Percentiles rank a stretch among this genome's conserved stretches.
These are phyloP conservation scores for Dothistroma septosporum DNA, from an alignment of 2,329 filamentous ascomycete genomes.

Conservation along the genomic window DNA sequence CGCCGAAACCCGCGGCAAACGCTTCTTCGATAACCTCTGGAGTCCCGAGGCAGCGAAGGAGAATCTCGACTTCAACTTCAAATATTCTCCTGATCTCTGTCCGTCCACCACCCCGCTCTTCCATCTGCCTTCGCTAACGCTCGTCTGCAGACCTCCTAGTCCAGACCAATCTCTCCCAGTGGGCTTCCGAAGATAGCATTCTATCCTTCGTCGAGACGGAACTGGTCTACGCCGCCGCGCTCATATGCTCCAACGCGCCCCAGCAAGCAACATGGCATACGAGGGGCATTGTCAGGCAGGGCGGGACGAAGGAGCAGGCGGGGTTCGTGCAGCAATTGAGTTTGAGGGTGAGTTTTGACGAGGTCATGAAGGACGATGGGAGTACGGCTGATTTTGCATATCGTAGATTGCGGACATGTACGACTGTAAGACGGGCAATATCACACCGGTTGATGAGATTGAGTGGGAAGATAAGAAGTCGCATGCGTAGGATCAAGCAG, in stretches of 20 bases:
- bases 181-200: slow-evolving; percentile 8
- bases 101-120: too few relatives aligned
- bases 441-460: slow-evolving; percentile 13
- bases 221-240: slow-evolving; percentile 12
- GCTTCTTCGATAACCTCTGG: slow-evolving; percentile 14
- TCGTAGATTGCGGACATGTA: slow-evolving; percentile 8
- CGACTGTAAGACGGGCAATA: slow-evolving; percentile 5
- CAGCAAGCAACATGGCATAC: slow-evolving; percentile 16
- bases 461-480: slow-evolving; percentile 8
- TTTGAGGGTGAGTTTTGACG: slow-evolving; percentile 2
- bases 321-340: slow-evolving; percentile 11
- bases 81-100: slow-evolving; percentile 12
- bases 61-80: slow-evolving; percentile 15
- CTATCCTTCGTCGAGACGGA: slow-evolving; percentile 11
- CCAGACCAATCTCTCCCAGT: slow-evolving; percentile 4
- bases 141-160: slow-evolving; percentile 3
- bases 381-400: not conserved
- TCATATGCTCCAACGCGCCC: slow-evolving; percentile 11
- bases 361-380: too few relatives aligned
- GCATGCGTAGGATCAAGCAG: slow-evolving; percentile 4
- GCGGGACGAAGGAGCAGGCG: slow-evolving; percentile 13
- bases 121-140: too few relatives aligned
- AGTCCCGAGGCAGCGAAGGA: not conserved
- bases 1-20: not conserved
- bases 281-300: slow-evolving; percentile 15